Conservation (phyloP, 352 stramenopile species). For the Pythium aquatile region DNA sequence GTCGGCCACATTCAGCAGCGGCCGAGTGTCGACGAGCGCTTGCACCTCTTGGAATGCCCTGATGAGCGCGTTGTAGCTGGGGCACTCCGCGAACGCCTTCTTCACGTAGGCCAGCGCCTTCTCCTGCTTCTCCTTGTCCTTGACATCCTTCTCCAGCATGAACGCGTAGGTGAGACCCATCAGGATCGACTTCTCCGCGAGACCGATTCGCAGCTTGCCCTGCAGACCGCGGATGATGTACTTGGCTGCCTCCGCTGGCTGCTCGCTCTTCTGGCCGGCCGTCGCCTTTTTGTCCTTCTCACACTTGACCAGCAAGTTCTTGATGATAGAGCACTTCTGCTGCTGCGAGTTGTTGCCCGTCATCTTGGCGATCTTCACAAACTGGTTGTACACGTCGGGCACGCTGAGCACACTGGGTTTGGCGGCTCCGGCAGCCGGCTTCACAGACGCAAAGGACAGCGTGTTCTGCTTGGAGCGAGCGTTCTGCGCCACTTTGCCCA, state of each 20-base stretch:
- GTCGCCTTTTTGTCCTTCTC: slow-evolving; percentile 72
- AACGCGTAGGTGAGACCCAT: slow-evolving; percentile 96
- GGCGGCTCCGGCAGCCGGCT: slow-evolving; percentile 39
- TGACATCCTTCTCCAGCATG: slow-evolving; percentile 80
- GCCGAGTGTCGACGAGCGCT: slow-evolving; percentile 32
- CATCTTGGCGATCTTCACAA: slow-evolving; percentile 94
- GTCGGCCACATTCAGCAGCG: slow-evolving; percentile 52
- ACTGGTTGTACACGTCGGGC: slow-evolving; percentile 84
- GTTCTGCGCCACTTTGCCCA: slow-evolving; percentile 95
- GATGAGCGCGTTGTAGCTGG: slow-evolving; percentile 95
- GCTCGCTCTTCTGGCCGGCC: slow-evolving; percentile 40
- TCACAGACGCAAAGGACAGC: slow-evolving; percentile 66
- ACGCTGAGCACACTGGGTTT: slow-evolving; percentile 90
- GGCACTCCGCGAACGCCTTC: slow-evolving; percentile 97
- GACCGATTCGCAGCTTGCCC: slow-evolving; percentile 97
- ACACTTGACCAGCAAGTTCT: slow-evolving; percentile 93
- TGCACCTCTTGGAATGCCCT: slow-evolving; percentile 81
- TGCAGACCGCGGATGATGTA: slow-evolving; percentile 99
- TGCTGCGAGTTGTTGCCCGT: slow-evolving; percentile 96
- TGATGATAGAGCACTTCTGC: slow-evolving; percentile 97
- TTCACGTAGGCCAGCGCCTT: slow-evolving; percentile 94
- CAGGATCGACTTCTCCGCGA: slow-evolving; percentile 97
- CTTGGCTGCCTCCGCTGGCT: slow-evolving; percentile 90
- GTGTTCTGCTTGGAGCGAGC: slow-evolving; percentile 93
- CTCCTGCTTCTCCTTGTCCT: slow-evolving; percentile 87